These are phyloP conservation scores for Amphibolis antarctica DNA, from an alignment of 106 monocot species.

Conservation along the genomic window DNA sequence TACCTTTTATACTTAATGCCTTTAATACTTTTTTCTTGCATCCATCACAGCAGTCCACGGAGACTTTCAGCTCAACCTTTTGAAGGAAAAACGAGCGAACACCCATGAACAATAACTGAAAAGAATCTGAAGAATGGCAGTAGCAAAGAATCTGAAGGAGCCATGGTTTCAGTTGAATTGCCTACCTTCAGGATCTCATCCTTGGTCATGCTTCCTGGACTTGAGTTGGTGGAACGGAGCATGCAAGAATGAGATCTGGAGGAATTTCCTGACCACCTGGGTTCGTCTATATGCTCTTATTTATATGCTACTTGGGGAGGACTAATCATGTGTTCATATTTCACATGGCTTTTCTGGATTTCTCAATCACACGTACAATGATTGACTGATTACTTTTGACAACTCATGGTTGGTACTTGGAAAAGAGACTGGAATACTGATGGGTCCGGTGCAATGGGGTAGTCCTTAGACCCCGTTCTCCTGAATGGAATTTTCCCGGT, in stretches of 20 bases:
- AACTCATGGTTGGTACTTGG: not conserved
- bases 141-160: not conserved
- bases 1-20: slow-evolving; percentile 63
- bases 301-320: slow-evolving; percentile 6
- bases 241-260: not conserved
- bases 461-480: not conserved
- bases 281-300: not conserved
- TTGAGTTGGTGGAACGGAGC: not conserved
- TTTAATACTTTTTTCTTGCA: slow-evolving; percentile 81
- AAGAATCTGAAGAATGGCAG: not conserved
- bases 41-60: slow-evolving; percentile 77
- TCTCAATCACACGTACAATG: not conserved
- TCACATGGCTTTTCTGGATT: not conserved
- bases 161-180: not conserved
- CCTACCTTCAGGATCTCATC: slow-evolving; percentile 39
- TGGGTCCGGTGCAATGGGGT: not conserved
- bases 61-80: slow-evolving; percentile 60
- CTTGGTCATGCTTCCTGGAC: slow-evolving; percentile 29
- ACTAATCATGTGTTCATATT: not conserved
- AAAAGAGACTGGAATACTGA: not conserved
- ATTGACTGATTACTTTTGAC: not conserved
- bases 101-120: not conserved
- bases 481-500: too few species aligned
- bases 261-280: not conserved
- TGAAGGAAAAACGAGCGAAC: slow-evolving; percentile 11